Base-by-base conservation (phyloP, 139 green algal genomes). In the Helicosporidium sp. region DNA sequence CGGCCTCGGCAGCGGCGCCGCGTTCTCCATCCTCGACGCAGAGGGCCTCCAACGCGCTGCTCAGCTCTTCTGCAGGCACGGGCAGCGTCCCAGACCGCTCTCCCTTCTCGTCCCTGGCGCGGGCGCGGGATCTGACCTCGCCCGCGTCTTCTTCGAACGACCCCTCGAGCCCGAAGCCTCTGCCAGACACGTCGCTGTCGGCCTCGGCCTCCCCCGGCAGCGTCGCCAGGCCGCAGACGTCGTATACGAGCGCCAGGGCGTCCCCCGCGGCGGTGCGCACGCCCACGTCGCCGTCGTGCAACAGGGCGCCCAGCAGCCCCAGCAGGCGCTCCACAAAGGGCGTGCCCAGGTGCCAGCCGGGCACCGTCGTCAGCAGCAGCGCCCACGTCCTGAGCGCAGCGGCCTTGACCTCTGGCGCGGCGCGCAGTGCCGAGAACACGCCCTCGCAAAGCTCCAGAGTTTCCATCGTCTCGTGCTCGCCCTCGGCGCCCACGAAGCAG, bases 331-430 rank as follows among this genome's bases (percentile, higher is more conserved):
- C 63, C 20, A 81, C 44, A 37, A 49, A 48, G 17, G 25, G 35
- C 7, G 40, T 28, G 49, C 48, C 48, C 47, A 46, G 48, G 40
- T 41, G 27, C 6, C n/a, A 57, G 34, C 23, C 25, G 13, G 49
- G 49, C 8, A 84, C 49, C 0, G 62, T 74, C 39, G 62, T 78
- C 31, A 83, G 65, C 26, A 86, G 58, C 28, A 86, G 64, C 2
- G 75, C 44, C 74, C 72, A 86, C 33, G 57, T 58, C 6, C 70
- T 57, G 19, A 84, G 40, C 2, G 72, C 72, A 0, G 74, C 53
- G 5, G 49, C 52, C 23, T 49, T 24, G 2, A 22, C 8, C 8
- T 22, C 22, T 33, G 33, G 10, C 24, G 10, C 34, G 43, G 19
- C 28, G 7, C 18, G 16, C 17, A 20, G 16, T 20, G 28, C 15